Percentiles rank a stretch among this genome's conserved stretches.
Conservation (phyloP, 2,329 filamentous ascomycete genomes). For the Zymoseptoria tritici region DNA sequence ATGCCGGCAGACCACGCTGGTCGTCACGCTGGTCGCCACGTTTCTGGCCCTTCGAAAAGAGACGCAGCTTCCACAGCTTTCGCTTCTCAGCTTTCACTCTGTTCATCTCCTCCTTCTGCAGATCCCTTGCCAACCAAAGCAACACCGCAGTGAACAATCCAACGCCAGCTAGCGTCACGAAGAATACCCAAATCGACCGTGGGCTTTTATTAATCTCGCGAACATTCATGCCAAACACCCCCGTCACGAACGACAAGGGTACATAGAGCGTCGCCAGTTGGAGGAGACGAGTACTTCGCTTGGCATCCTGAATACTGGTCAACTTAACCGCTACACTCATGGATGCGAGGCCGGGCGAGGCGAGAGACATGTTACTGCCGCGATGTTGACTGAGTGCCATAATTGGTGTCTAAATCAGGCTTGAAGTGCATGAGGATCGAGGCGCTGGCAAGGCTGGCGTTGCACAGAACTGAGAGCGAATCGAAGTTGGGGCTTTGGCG, state of each 20-base stretch:
- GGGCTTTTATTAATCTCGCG: conserved; percentile 15
- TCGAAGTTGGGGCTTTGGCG: not conserved
- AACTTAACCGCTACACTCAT: not conserved
- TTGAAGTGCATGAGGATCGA: not conserved
- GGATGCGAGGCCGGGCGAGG: not conserved
- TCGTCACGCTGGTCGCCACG: too few species aligned
- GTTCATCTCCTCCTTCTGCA: not conserved
- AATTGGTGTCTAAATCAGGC: not conserved
- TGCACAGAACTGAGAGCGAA: not conserved
- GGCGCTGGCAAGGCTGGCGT: not conserved
- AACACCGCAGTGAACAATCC: not conserved
- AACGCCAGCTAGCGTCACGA: not conserved
- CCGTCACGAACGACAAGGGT: conserved; percentile 18
- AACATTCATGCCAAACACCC: conserved; percentile 21
- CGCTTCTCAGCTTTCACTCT: not conserved
- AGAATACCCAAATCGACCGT: not conserved
- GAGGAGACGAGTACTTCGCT: conserved; percentile 11
- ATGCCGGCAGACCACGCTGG: too few species aligned
- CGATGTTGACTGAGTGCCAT: not conserved
- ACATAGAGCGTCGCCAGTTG: conserved; percentile 19
- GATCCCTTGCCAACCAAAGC: not conserved
- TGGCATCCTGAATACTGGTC: conserved; percentile 12
- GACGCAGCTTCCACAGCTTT: not conserved
- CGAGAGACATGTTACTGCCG: not conserved
- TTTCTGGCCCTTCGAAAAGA: too few species aligned